A percentile compares a stretch with the other conserved stretches of the same genome.
Evolutionary conservation across 306 rosid species (phyloP).

Genomic region (Cucurbita argyrosperma): DNA sequence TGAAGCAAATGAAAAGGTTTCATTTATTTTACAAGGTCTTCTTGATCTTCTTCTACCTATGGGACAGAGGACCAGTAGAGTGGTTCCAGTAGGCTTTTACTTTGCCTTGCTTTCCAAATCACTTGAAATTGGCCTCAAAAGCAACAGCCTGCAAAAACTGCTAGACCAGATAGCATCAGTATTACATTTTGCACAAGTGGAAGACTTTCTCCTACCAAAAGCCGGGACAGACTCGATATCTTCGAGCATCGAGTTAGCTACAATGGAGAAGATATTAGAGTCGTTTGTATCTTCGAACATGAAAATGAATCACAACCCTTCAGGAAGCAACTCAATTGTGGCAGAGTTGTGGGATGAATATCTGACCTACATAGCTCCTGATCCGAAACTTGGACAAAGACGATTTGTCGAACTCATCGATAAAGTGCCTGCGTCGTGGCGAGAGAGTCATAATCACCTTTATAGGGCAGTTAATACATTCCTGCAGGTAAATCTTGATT

Average conservation of each 20-base stretch:
- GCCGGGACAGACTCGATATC: constrained; percentile 28
- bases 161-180: constrained; percentile 42
- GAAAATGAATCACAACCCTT: constrained; percentile 18
- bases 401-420: constrained; percentile 72
- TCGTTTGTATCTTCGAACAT: constrained; percentile 30
- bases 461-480: constrained; percentile 47
- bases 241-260: constrained; percentile 38
- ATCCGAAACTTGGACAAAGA: constrained; percentile 27
- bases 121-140: constrained; percentile 33
- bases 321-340: constrained; percentile 28
- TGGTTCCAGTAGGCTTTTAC: constrained; percentile 61
- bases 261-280: constrained; percentile 59
- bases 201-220: constrained; percentile 40
- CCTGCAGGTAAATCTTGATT: constrained; percentile 34
- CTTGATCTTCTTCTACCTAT: constrained; percentile 57
- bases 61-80: constrained; percentile 40
- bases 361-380: constrained; percentile 38
- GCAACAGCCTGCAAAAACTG: constrained; percentile 28
- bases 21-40: constrained; percentile 47
- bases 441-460: constrained; percentile 63
- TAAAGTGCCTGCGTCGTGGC: constrained; percentile 38
- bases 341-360: constrained; percentile 75
- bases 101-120: constrained; percentile 71
- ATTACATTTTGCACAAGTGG: constrained; percentile 49
- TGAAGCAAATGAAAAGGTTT: constrained; percentile 18